Evolutionary conservation across 371 early-diverging fungal genomes (phyloP).

Genomic region (Capillidium heterosporum): DNA sequence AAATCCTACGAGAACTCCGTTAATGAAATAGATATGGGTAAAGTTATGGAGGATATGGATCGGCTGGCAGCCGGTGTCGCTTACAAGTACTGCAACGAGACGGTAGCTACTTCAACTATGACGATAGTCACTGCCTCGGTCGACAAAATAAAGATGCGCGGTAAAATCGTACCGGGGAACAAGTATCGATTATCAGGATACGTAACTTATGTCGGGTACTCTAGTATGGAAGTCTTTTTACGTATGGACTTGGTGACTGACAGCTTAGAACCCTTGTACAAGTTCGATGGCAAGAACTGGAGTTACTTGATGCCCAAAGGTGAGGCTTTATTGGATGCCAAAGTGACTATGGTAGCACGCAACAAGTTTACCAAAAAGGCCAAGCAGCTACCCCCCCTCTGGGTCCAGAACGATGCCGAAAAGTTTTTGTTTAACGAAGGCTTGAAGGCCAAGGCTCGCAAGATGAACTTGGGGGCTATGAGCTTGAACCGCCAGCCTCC

Average conservation of each 20-base stretch:
- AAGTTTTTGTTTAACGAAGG: constrained; percentile 49
- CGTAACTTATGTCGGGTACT: constrained; percentile 68
- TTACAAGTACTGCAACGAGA: constrained; percentile 50
- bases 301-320: constrained; percentile 4
- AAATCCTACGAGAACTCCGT: constrained; percentile 65
- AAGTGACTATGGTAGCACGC: constrained; percentile 84
- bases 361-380: constrained; percentile 52
- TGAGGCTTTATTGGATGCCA: constrained; percentile 48
- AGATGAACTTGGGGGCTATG: background rate
- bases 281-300: constrained; percentile 2
- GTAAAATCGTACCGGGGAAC: constrained; percentile 32
- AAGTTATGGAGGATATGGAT: constrained; percentile 61
- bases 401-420: constrained; percentile 51
- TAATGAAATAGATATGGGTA: constrained; percentile 43
- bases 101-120: constrained; percentile 32
- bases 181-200: constrained; percentile 62
- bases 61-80: constrained; percentile 64
- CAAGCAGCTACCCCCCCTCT: constrained; percentile 52
- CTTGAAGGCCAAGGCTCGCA: constrained; percentile 18
- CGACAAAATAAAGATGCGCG: constrained; percentile 69
- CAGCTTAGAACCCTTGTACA: too few relatives aligned
- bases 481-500: constrained; percentile 48
- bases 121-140: constrained; percentile 80
- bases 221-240: constrained; percentile 73
- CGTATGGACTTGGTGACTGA: constrained; percentile 31